These are phyloP conservation scores for Pyronema domesticum DNA, from an alignment of 495 filamentous ascomycete genomes.

Conservation along the genomic window DNA sequence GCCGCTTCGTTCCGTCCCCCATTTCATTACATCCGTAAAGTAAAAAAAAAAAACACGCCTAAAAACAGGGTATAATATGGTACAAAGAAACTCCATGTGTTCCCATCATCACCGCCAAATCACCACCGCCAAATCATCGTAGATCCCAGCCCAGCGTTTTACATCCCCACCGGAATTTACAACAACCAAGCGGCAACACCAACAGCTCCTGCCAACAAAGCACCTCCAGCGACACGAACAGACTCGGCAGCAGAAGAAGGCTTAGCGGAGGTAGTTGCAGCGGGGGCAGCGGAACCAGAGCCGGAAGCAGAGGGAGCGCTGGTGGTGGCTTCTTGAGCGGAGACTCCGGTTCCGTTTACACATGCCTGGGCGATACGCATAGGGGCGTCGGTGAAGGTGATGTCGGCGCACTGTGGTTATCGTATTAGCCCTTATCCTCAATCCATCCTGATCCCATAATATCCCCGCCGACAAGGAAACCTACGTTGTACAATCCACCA, in stretches of 20 bases:
- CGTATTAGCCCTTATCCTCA: neutral
- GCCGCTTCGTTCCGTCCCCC: no score
- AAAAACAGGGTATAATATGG: no score
- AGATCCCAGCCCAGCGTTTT: neutral
- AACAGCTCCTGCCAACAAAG: constrained; percentile 8
- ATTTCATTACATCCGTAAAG: no score
- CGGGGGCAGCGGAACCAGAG: neutral
- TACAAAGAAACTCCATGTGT: no score
- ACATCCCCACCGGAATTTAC: constrained; percentile 3
- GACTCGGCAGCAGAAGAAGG: constrained; percentile 6
- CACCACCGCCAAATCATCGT: no score
- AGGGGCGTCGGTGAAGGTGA: constrained; percentile 32
- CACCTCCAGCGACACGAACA: constrained; percentile 9
- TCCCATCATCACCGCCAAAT: no score
- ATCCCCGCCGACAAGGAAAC: constrained; percentile 7
- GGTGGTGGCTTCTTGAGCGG: constrained; percentile 24
- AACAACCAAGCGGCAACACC: constrained; percentile 4
- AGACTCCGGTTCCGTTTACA: constrained; percentile 36
- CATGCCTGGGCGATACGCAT: constrained; percentile 28
- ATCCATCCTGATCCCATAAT: no score
- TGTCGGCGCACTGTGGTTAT: constrained; percentile 39
- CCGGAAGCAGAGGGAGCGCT: neutral
- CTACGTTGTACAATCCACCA: constrained; percentile 39
- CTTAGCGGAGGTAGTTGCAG: constrained; percentile 3
- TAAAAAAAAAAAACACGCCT: no score